Base-by-base conservation (phyloP, 345 rosid genomes). In the Gossypium bickii region DNA sequence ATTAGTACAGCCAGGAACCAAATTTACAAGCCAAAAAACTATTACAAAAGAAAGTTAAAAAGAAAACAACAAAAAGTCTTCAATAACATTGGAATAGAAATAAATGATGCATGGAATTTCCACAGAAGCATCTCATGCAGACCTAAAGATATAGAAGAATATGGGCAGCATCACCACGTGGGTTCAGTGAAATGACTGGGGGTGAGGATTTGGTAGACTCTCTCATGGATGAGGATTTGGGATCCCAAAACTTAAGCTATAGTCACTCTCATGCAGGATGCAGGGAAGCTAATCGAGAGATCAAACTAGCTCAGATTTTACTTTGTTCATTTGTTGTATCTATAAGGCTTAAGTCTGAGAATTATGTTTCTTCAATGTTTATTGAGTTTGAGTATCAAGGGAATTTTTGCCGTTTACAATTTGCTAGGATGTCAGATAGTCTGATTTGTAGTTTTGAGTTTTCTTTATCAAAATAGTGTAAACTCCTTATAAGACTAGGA, bases 1-100 rank as follows among this genome's bases (percentile, higher is more conserved):
- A 29, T 82, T 72, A 74, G 13, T 18, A 53, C 43, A 77, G 74
- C 74, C 79, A 45, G 24, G 9, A 71, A 51, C 47, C 22, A 70
- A 47, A 29, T 2, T 67, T 67, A 44, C 66, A 69, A 71, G 47
- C 43, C 56, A 16, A 34, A 7, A 24, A 73, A 27, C 59, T 12
- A 59, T 15, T 56, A 1, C 41, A 7, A 34, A 34, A 34, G 41
- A 5, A 34, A 34, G 41, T 34, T 34, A 29, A 47, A 48, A 13
- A 13, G 55, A 18, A 44, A 58, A 47, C 17, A 18, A 76, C 75
- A 60, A 79, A 60, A 79, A 2, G 8, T 65, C 59, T 12, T 25
- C 52, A 7, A 67, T 25, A 71, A 38, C 38, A 70, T 52, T 59
- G 56, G 1, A 5, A 61, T 43, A 24, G 20, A 11, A 45, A n/a